phyloP scores from a whole-genome alignment of 2,329 filamentous ascomycete species.

The Aspergillus sergii region DNA sequence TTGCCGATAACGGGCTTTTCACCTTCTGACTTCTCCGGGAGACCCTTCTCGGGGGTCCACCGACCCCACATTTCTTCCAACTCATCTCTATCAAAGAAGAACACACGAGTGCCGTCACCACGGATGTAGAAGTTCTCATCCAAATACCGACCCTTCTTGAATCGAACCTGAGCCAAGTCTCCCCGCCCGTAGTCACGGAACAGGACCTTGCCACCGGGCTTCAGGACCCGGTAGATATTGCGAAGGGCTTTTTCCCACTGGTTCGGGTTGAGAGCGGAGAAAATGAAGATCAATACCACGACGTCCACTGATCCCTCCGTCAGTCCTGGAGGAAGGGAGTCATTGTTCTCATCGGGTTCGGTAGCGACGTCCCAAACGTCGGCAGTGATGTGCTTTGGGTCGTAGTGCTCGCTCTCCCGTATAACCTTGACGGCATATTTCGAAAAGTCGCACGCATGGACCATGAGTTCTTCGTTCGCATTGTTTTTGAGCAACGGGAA shows the following conservation, averaged over 20 bases:
- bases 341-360: constrained; percentile 52
- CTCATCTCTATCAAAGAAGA: constrained; percentile 92
- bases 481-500: constrained; percentile 88
- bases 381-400: constrained; percentile 71
- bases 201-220: constrained; percentile 88
- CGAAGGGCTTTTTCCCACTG: constrained; percentile 83
- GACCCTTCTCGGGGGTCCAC: constrained; percentile 39
- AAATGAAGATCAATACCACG: constrained; percentile 94
- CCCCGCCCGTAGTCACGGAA: constrained; percentile 97
- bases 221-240: constrained; percentile 81
- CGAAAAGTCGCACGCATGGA: constrained; percentile 96
- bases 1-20: constrained; percentile 9
- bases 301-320: constrained; percentile 82
- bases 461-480: constrained; percentile 75
- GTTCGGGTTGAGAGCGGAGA: constrained; percentile 81
- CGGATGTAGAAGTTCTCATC: constrained; percentile 97
- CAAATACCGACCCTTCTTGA: constrained; percentile 92
- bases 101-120: constrained; percentile 93
- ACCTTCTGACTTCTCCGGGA: constrained; percentile 15
- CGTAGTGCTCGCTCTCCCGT: constrained; percentile 75
- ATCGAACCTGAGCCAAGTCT: constrained; percentile 92
- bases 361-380: constrained; percentile 93
- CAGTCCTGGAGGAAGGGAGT: constrained; percentile 71
- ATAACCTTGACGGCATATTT: constrained; percentile 95
- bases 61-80: constrained; percentile 76